These are phyloP conservation scores for Cryptosporidium felis DNA, from an alignment of 169 alveolate genomes.

Conservation along the genomic window DNA sequence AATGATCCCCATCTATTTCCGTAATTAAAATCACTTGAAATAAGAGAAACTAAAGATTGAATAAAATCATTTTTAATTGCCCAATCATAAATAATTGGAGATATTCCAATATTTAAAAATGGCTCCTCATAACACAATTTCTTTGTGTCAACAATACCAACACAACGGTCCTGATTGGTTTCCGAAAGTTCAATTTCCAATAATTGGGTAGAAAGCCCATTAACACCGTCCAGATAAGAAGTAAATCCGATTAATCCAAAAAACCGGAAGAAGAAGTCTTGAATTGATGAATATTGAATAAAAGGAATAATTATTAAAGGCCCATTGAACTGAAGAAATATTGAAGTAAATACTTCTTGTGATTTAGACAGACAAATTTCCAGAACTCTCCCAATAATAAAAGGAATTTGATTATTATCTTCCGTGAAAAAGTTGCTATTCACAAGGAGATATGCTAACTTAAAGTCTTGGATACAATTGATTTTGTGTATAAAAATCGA, in stretches of 20 bases:
- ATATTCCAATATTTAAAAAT: background rate
- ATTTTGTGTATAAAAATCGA: too few species aligned
- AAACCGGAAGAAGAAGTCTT: constrained; percentile 25
- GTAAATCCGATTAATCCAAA: constrained; percentile 12
- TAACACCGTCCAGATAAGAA: background rate
- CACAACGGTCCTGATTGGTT: background rate
- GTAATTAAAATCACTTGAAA: background rate
- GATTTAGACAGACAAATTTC: constrained; percentile 29
- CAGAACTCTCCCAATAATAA: constrained; percentile 28
- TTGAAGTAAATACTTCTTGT: constrained; percentile 1
- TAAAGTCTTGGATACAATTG: background rate
- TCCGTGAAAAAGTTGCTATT: background rate
- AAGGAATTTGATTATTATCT: background rate
- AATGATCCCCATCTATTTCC: too few species aligned
- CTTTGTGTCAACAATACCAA: background rate
- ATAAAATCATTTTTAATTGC: background rate
- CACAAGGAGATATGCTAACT: background rate
- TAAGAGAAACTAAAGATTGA: background rate
- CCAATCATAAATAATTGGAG: constrained; percentile 19
- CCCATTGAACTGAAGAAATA: constrained; percentile 18
- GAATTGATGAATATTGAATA: constrained; percentile 41
- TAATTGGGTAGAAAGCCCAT: background rate
- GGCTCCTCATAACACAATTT: background rate
- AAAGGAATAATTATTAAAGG: constrained; percentile 9
- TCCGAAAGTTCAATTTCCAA: constrained; percentile 12